A percentile compares a stretch with the other conserved stretches of the same genome.
These are phyloP conservation scores for Cercospora berteroae DNA, from an alignment of 2,329 filamentous ascomycete genomes.

Conservation along the genomic window DNA sequence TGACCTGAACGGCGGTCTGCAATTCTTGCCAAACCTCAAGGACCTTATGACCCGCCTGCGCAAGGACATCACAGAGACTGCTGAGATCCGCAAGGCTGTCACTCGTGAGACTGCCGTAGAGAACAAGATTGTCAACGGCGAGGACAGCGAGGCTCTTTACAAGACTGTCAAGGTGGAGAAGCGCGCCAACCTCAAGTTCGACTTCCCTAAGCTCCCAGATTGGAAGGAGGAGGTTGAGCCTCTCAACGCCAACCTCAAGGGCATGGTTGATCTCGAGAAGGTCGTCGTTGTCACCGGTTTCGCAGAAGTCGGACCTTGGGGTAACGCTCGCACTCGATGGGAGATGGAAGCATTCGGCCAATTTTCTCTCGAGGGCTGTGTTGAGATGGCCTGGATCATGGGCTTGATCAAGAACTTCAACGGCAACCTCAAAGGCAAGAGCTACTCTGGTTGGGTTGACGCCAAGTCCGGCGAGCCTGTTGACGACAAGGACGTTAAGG, in stretches of 20 bases:
- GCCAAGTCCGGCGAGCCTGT: constrained; percentile 91
- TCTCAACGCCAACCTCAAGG: constrained; percentile 83
- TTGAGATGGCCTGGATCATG: constrained; percentile 99
- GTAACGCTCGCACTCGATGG: constrained; percentile 96
- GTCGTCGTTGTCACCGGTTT: constrained; percentile 97
- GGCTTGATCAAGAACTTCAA: constrained; percentile 99
- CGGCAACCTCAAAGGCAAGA: constrained; percentile 89
- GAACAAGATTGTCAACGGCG: constrained; percentile 95
- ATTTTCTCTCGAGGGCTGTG: constrained; percentile 95
- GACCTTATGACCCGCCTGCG: constrained; percentile 89
- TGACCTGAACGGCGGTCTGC: constrained; percentile 93
- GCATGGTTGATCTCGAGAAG: constrained; percentile 98
- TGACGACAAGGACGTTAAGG: constrained; percentile 96
- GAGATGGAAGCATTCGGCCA: constrained; percentile 98
- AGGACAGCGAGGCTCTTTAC: constrained; percentile 86
- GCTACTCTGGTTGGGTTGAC: constrained; percentile 96
- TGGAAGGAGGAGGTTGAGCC: constrained; percentile 91
- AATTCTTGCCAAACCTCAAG: constrained; percentile 96
- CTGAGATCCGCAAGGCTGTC: constrained; percentile 87
- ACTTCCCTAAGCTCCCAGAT: constrained; percentile 85
- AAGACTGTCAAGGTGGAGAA: constrained; percentile 92
- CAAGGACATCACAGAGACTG: constrained; percentile 92
- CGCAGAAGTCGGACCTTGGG: constrained; percentile 93
- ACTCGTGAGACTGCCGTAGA: constrained; percentile 94
- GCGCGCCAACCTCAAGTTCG: constrained; percentile 95